These are phyloP conservation scores for Dianthus caryophyllus DNA, from an alignment of 148 eudicot species.

Conservation along the genomic window DNA sequence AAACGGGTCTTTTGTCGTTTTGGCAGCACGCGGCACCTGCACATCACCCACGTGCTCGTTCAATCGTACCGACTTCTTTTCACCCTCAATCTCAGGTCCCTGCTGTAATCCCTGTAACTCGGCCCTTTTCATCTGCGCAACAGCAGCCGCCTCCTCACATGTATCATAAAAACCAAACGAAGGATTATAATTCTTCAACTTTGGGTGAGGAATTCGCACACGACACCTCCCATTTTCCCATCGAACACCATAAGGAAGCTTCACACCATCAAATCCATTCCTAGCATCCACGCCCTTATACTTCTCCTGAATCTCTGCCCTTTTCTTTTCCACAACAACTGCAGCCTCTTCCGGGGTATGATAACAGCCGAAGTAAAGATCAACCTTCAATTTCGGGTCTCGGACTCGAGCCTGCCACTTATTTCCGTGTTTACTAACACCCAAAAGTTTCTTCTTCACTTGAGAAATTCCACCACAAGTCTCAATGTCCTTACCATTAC, in stretches of 20 bases:
- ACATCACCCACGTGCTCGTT: too few relatives aligned
- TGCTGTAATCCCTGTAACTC: not conserved
- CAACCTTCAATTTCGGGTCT: conserved; percentile 17
- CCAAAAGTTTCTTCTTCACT: not conserved
- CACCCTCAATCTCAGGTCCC: not conserved
- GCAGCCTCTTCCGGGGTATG: conserved; percentile 13
- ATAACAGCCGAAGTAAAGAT: conserved; percentile 16
- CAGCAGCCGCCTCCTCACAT: conserved; percentile 5
- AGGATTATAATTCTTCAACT: not conserved
- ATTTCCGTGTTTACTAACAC: conserved; percentile 12
- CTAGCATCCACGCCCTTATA: not conserved
- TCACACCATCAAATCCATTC: not conserved
- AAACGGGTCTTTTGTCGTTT: too few relatives aligned
- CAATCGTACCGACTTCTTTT: not conserved
- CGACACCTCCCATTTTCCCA: not conserved
- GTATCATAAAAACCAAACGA: not conserved
- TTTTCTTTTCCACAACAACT: conserved; percentile 18
- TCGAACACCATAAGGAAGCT: conserved; percentile 10
- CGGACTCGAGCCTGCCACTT: conserved; percentile 18
- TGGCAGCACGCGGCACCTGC: too few relatives aligned
- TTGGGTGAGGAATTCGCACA: not conserved
- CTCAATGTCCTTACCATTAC: not conserved
- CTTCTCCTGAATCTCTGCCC: not conserved
- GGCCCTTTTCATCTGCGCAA: not conserved
- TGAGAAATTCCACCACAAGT: not conserved